Conservation (phyloP, 331 rosid genomes). For the Quercus tomentella region DNA sequence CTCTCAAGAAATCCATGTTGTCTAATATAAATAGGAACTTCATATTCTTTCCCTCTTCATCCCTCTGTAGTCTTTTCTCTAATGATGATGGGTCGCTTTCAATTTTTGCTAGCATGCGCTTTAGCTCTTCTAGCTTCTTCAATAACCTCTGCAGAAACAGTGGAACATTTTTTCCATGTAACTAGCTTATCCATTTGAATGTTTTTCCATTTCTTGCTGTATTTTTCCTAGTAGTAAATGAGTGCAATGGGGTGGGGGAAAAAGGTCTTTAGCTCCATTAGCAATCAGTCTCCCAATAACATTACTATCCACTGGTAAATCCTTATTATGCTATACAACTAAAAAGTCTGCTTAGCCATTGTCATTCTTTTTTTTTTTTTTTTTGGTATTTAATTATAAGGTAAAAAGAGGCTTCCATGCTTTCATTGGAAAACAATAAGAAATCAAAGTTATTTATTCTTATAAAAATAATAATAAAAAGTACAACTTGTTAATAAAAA, state of each 20-base stretch:
- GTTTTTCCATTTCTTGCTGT: neutral
- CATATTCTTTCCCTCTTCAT: neutral
- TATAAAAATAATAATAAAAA: no score
- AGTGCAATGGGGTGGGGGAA: no score
- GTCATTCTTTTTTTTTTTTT: no score
- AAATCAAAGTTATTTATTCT: no score
- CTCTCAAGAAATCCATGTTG: no score
- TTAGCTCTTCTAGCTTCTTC: slow-evolving; percentile 50
- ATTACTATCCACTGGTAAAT: slow-evolving; percentile 57
- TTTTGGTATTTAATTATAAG: no score
- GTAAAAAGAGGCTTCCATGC: no score
- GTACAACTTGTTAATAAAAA: no score
- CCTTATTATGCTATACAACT: neutral
- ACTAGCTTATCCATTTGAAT: neutral
- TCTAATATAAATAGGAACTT: neutral
- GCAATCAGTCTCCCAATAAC: slow-evolving; percentile 44
- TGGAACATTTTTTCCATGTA: slow-evolving; percentile 56
- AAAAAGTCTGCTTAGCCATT: no score
- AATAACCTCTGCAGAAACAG: slow-evolving; percentile 43
- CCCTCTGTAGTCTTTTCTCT: neutral
- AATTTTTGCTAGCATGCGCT: slow-evolving; percentile 38
- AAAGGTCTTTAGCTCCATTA: no score
- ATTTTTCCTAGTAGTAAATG: neutral
- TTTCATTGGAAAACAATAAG: no score
- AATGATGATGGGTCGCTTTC: slow-evolving; percentile 24